phyloP scores from a whole-genome alignment of 1,284 basidiomycete genomes.

The Ceratobasidium sp. region DNA sequence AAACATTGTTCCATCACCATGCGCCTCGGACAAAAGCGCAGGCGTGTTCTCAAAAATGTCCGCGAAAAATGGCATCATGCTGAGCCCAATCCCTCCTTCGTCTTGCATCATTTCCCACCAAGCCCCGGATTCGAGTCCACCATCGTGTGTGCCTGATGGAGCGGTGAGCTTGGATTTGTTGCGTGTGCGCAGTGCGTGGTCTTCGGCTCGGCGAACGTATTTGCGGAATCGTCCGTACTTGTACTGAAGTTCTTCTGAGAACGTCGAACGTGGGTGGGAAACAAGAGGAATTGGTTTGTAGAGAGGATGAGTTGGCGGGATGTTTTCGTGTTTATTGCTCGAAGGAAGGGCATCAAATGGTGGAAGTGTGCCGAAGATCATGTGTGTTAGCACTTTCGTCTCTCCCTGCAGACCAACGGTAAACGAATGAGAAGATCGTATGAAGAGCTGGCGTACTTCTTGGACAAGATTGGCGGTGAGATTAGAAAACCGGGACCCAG shows the following conservation, averaged over 20 bases:
- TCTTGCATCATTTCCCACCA: conserved; percentile 62
- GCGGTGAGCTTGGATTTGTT: conserved; percentile 44
- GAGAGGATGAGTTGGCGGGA: conserved; percentile 56
- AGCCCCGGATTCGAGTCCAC: conserved; percentile 62
- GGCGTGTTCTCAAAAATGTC: conserved; percentile 61
- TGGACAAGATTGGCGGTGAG: conserved; percentile 64
- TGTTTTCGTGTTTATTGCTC: conserved; percentile 9
- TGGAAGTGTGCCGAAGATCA: conserved; percentile 62
- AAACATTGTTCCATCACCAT: conserved; percentile 31
- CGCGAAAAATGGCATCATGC: conserved; percentile 62
- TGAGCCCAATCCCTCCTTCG: conserved; percentile 54
- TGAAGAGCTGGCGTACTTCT: conserved; percentile 52
- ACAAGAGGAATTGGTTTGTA: conserved; percentile 64
- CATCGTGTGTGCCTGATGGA: conserved; percentile 44
- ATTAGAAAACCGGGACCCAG: conserved; percentile 61
- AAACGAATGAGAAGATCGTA: conserved; percentile 1
- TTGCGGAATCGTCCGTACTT: conserved; percentile 52
- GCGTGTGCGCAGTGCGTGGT: conserved; percentile 53
- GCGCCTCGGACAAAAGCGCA: conserved; percentile 53
- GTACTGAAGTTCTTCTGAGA: conserved; percentile 43
- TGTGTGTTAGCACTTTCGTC: conserved; percentile 59
- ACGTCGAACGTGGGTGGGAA: conserved; percentile 57
- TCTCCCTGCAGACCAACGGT: conserved; percentile 51
- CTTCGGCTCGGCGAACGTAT: conserved; percentile 53
- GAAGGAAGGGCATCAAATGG: conserved; percentile 43